phyloP scores from a whole-genome alignment of 768 basidiomycete species.

The Crepidotus variabilis region DNA sequence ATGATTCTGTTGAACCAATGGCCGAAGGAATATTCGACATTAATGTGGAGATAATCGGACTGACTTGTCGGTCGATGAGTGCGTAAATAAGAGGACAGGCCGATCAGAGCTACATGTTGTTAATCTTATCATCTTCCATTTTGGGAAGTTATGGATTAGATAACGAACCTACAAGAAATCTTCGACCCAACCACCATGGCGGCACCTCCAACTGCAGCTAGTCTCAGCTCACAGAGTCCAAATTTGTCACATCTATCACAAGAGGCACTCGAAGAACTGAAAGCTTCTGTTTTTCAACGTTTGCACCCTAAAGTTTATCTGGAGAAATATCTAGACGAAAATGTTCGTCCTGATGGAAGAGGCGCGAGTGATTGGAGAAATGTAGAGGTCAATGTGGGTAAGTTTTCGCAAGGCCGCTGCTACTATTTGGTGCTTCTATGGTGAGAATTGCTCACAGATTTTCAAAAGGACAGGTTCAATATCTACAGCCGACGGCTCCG shows the following conservation, averaged over 20 bases:
- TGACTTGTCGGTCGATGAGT: background rate
- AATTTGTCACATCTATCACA: slow-evolving; percentile 16
- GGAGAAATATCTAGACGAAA: slow-evolving; percentile 76
- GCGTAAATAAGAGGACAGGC: background rate
- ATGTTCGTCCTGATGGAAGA: slow-evolving; percentile 82
- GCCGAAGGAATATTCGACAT: background rate
- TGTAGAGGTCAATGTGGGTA: slow-evolving; percentile 77
- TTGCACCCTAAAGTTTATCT: slow-evolving; percentile 89
- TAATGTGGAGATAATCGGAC: background rate
- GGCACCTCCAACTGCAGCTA: background rate
- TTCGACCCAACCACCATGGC: background rate
- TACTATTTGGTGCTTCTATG: background rate
- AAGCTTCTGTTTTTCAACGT: slow-evolving; percentile 72
- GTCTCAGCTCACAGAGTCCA: background rate
- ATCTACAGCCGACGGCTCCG: slow-evolving; percentile 90
- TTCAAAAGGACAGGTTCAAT: slow-evolving; percentile 66
- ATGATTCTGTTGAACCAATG: background rate
- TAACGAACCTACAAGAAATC: background rate
- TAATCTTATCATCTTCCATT: background rate
- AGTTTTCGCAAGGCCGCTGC: slow-evolving; percentile 21
- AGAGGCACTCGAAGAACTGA: slow-evolving; percentile 34
- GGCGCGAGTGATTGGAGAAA: slow-evolving; percentile 67
- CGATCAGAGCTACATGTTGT: background rate
- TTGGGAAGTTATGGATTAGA: background rate
- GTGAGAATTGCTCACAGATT: background rate